These are phyloP conservation scores for Pleurotus salmoneostramineus DNA, from an alignment of 768 basidiomycete genomes.

Conservation along the genomic window DNA sequence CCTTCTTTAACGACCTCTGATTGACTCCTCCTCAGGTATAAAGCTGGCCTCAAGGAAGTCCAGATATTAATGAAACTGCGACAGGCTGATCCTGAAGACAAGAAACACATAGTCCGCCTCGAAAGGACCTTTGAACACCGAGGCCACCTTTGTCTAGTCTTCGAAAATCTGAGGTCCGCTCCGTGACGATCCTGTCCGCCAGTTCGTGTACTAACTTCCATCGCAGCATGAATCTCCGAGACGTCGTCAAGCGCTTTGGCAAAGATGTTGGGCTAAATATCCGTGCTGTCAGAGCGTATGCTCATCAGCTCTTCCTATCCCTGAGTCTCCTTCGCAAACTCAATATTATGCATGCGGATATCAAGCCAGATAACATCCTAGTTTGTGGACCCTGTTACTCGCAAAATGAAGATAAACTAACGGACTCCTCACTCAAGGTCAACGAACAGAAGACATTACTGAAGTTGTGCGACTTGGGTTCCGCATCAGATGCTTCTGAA, in stretches of 20 bases:
- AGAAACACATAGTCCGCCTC: slow-evolving; percentile 92
- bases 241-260: slow-evolving; percentile 96
- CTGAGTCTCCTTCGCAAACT: slow-evolving; percentile 82
- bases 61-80: slow-evolving; percentile 84
- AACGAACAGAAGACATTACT: slow-evolving; percentile 91
- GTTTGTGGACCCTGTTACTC: slow-evolving; percentile 40
- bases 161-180: slow-evolving; percentile 89
- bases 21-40: slow-evolving; percentile 58
- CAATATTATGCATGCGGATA: slow-evolving; percentile 96
- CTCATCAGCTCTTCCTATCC: slow-evolving; percentile 92
- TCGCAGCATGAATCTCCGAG: slow-evolving; percentile 92
- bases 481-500: slow-evolving; percentile 90
- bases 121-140: slow-evolving; percentile 96
- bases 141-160: slow-evolving; percentile 94
- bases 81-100: slow-evolving; percentile 93
- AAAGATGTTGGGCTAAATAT: slow-evolving; percentile 97
- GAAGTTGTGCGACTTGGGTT: slow-evolving; percentile 97
- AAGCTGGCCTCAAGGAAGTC: slow-evolving; percentile 89
- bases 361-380: slow-evolving; percentile 97
- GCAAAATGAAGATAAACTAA: too few species aligned
- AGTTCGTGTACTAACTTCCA: not conserved
- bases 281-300: slow-evolving; percentile 96
- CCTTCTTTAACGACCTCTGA: not conserved
- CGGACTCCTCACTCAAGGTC: slow-evolving; percentile 46
- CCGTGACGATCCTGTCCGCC: slow-evolving; percentile 20